A percentile compares a stretch with the other conserved stretches of the same genome.
These are phyloP conservation scores for Harrya chromipes DNA, from an alignment of 768 basidiomycete species.

Conservation along the genomic window DNA sequence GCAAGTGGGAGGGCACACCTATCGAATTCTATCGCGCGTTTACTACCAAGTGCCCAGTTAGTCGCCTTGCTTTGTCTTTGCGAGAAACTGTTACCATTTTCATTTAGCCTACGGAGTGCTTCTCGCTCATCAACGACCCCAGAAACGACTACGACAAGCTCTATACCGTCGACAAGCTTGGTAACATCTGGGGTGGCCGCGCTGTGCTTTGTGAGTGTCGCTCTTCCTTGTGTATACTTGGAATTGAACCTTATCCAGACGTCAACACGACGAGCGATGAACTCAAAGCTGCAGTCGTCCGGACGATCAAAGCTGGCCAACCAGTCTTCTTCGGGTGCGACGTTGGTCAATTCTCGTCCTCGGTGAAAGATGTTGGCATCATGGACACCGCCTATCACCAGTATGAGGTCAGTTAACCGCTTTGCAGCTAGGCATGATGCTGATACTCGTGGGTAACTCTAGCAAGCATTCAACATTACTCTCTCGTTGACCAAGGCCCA, in stretches of 20 bases:
- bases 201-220: constrained; percentile 70
- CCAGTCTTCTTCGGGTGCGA: constrained; percentile 98
- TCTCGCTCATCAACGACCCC: constrained; percentile 95
- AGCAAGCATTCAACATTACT: constrained; percentile 82
- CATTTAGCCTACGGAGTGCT: constrained; percentile 62
- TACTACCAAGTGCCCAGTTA: constrained; percentile 52
- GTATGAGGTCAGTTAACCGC: constrained; percentile 54
- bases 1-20: constrained; percentile 78
- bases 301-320: constrained; percentile 81
- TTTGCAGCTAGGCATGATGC: not conserved
- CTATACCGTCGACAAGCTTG: constrained; percentile 90
- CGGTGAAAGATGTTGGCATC: constrained; percentile 54
- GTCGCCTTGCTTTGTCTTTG: constrained; percentile 18
- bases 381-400: constrained; percentile 86
- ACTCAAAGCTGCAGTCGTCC: constrained; percentile 80
- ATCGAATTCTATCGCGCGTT: constrained; percentile 74
- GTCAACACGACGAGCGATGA: constrained; percentile 85
- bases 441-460: constrained; percentile 6
- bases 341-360: constrained; percentile 83
- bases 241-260: constrained; percentile 43
- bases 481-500: constrained; percentile 83
- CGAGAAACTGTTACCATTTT: not conserved
- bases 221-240: not conserved
- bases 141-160: constrained; percentile 79
- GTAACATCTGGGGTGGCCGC: constrained; percentile 87